phyloP scores from a whole-genome alignment of 2,329 filamentous ascomycete species.

The Annulohypoxylon truncatum region DNA sequence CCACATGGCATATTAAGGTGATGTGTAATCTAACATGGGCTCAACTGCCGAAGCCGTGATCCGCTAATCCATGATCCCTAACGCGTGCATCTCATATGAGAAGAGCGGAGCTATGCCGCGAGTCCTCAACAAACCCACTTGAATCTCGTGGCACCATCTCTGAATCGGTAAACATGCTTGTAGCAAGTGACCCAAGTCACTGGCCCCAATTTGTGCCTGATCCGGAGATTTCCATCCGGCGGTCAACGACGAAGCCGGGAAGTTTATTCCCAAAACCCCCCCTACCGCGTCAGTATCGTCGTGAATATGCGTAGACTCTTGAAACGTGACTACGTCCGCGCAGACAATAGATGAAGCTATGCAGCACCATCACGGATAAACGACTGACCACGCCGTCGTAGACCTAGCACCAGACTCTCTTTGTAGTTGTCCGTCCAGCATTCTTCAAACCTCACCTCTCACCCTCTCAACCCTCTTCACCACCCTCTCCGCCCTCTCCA shows the following conservation, averaged over 20 bases:
- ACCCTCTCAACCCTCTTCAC: conserved; percentile 73
- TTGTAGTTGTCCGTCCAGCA: no score
- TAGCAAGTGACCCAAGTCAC: not conserved
- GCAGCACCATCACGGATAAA: not conserved
- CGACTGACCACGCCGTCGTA: not conserved
- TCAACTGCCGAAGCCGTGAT: not conserved
- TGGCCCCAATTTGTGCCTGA: not conserved
- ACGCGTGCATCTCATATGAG: not conserved
- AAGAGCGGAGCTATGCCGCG: not conserved
- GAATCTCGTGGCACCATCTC: not conserved
- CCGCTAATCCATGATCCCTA: not conserved
- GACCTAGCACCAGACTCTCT: not conserved
- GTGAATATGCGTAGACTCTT: not conserved
- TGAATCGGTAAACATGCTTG: not conserved
- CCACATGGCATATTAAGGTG: not conserved
- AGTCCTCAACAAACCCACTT: not conserved
- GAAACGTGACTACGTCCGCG: no score
- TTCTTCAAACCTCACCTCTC: conserved; percentile 58
- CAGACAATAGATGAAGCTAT: no score
- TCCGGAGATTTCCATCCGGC: not conserved
- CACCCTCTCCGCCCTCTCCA: conserved; percentile 73
- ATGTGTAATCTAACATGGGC: not conserved
- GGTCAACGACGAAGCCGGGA: not conserved
- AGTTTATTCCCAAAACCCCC: not conserved
- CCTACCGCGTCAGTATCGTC: not conserved